These are phyloP conservation scores for Glarea lozoyensis DNA, from an alignment of 495 filamentous ascomycete genomes.

Conservation along the genomic window DNA sequence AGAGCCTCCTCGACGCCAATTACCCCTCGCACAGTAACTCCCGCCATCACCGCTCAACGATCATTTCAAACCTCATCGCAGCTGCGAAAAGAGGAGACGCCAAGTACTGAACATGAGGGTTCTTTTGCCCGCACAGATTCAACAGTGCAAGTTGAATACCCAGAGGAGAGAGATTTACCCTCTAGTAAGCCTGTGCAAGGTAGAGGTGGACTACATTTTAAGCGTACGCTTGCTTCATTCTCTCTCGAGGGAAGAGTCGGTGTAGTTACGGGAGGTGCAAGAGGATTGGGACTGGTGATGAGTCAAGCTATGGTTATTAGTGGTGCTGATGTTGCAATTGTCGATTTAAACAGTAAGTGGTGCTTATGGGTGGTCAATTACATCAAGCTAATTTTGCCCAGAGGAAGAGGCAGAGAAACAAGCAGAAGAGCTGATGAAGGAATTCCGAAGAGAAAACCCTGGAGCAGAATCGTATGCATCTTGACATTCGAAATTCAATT, in stretches of 20 bases:
- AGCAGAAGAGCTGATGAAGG: constrained; percentile 59
- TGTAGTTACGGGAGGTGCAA: constrained; percentile 42
- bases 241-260: constrained; percentile 45
- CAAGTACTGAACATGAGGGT: constrained; percentile 9
- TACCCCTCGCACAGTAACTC: constrained; percentile 1
- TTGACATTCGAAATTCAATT: not conserved
- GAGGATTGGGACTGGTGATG: constrained; percentile 69
- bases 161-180: constrained; percentile 59
- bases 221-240: constrained; percentile 54
- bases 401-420: constrained; percentile 78
- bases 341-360: constrained; percentile 80
- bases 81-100: constrained; percentile 9
- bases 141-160: constrained; percentile 65
- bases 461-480: constrained; percentile 54
- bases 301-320: constrained; percentile 77
- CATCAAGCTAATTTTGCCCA: constrained; percentile 28
- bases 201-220: constrained; percentile 60
- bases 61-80: constrained; percentile 6
- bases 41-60: constrained; percentile 1
- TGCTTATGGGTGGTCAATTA: not conserved
- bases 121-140: constrained; percentile 73
- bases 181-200: constrained; percentile 57
- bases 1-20: constrained; percentile 3
- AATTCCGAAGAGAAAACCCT: constrained; percentile 70
- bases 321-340: constrained; percentile 83